A percentile compares a stretch with the other conserved stretches of the same genome.
Conservation (phyloP, 1,139 yeast species). For the Saccharomyces pastorianus region DNA sequence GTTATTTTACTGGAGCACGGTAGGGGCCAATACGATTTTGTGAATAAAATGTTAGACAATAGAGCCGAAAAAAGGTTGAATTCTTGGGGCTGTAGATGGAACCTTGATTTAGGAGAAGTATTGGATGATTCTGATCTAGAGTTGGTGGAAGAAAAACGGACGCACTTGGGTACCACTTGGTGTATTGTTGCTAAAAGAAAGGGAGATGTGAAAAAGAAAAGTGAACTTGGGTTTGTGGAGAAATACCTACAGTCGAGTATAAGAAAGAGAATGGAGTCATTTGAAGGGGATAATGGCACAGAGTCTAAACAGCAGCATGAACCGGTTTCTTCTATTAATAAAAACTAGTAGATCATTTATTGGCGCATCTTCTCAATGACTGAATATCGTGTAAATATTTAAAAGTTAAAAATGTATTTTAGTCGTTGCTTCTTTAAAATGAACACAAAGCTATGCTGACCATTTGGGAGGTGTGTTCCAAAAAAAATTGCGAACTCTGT, state of each 20-base stretch:
- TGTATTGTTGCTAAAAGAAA: constrained; percentile 66
- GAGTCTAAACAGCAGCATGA: neutral
- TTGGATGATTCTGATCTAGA: constrained; percentile 79
- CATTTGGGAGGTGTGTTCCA: too few species aligned
- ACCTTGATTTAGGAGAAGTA: constrained; percentile 80
- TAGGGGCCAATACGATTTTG: constrained; percentile 66
- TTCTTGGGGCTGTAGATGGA: constrained; percentile 98
- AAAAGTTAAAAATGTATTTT: too few species aligned
- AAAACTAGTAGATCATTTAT: neutral
- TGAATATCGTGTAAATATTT: too few species aligned
- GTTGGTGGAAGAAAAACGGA: constrained; percentile 67
- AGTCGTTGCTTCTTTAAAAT: too few species aligned
- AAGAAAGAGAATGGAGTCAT: constrained; percentile 14
- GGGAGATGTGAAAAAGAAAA: constrained; percentile 48
- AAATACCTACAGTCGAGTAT: constrained; percentile 35
- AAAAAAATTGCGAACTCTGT: constrained; percentile 58
- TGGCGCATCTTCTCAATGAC: too few species aligned
- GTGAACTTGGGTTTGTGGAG: constrained; percentile 41
- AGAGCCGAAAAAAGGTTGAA: constrained; percentile 77
- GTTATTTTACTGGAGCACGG: constrained; percentile 88
- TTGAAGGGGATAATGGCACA: constrained; percentile 4
- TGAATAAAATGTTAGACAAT: constrained; percentile 74
- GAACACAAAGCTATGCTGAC: too few species aligned
- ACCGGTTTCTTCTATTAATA: neutral
- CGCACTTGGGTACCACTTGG: constrained; percentile 91